Evolutionary conservation across 108 stramenopile genomes (phyloP), one percentile per base, ranked within the genome.

Genomic region (Cyclotella baltica): DNA sequence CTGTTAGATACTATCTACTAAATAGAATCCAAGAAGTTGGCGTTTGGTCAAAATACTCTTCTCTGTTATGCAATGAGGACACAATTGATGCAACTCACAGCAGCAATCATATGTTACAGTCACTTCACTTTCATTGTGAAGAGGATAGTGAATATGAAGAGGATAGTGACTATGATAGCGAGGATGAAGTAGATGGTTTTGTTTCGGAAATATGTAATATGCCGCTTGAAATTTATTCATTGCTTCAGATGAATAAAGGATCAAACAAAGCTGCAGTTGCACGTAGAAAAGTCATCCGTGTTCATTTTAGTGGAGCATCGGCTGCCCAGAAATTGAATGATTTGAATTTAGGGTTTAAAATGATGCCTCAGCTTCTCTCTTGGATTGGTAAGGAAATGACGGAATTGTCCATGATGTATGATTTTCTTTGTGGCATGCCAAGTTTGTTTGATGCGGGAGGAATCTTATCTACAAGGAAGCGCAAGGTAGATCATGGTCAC

Each of bases 271-370:
- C 22, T 55, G 53, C 19, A 9, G 19, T 55, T n/a, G 53, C 53
- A 5, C 53, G 53, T 55, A n/a, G 53, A n/a, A 55, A 55, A 55
- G 53, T 55, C 5, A 55, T 55, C 19, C 9, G 19, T 23, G 53
- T 55, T 9, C 53, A 55, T 55, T 55, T 55, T 25, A 55, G 23
- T n/a, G 53, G 53, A 23, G 19, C 22, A 23, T 23, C 23, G 6
- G 6, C 5, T 25, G 23, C 23, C 22, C 4, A 19, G 23, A n/a
- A 55, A n/a, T 6, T 55, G 9, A 19, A 5, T 23, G 53, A 55
- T 5, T 23, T 55, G 53, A 55, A 55, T 25, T 23, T 55, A n/a
- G 53, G 19, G 19, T 55, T 55, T 5, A 23, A 6, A 19, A n/a
- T 55, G 53, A 8, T 55, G 19, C 19, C 53, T 55, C 53, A n/a